Base-by-base conservation (phyloP, 306 rosid species). In the Gynostemma pentaphyllum region DNA sequence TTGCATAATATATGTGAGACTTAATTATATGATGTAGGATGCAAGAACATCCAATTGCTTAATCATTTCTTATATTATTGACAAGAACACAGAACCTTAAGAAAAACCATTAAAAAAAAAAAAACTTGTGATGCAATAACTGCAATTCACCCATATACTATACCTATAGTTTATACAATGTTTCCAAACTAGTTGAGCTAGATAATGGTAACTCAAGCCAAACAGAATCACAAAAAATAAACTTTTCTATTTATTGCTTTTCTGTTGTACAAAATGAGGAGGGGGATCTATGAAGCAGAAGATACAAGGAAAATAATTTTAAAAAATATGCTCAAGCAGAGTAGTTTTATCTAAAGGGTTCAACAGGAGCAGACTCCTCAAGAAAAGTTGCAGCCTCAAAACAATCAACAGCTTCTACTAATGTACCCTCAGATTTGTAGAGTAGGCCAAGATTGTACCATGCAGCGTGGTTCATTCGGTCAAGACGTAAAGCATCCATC, bases 381-480 rank as follows among this genome's bases (percentile, higher is more conserved):
- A 92, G 90, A 74, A 53, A 54, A 42, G 78, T 19, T 46, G 95
- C 94, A 71, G 88, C 94, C 79, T 86, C 81, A 30, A 92, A 92
- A 54, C 88, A 92, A 51, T 86, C 97, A 1, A 77, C 41, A 5
- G 95, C 96, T 74, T 88, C 95, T 7, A 39, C 64, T 45, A 74
- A 64, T 13, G 90, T 64, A 4, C 83, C 90, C 70, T 76, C 77
- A 18, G 78, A 69, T 69, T 84, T 72, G 78, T 79, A 73, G 41
- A 79, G 70, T 64, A 86, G 73, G 45, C 95, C 99, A 36, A 94
- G 95, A 72, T 84, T 85, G 74, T 86, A 80, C 97, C 97, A 94
- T 1, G 94, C 95, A 21, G 81, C 64, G 65, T 82, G 81, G 73
- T 75, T 86, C 76, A 63, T 78, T 53, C 84, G 77, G 66, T 88